These are phyloP conservation scores for Gloeostereum incarnatum DNA, from an alignment of 768 basidiomycete genomes.

Conservation along the genomic window DNA sequence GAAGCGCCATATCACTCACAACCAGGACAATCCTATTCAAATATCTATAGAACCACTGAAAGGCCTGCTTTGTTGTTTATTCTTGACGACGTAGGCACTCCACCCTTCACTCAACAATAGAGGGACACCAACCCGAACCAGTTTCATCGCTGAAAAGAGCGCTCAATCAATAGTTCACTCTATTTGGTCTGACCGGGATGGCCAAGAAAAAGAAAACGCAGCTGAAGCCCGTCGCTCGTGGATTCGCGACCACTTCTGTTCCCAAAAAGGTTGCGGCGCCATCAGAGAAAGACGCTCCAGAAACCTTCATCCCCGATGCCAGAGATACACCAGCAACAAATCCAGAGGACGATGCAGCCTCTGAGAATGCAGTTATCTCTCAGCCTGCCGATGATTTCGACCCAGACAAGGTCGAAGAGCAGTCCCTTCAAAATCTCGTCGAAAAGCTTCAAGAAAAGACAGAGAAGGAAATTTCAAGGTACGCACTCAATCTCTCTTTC, in stretches of 20 bases:
- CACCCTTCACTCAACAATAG: background rate
- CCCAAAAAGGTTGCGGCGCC: constrained; percentile 56
- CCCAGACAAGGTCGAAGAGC: constrained; percentile 36
- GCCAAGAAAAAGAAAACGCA: constrained; percentile 83
- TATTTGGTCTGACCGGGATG: constrained; percentile 32
- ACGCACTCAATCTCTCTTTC: background rate
- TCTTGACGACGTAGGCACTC: background rate
- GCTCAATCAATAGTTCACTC: no score
- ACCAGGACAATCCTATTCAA: no score
- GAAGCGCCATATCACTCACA: no score
- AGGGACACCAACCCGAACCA: background rate
- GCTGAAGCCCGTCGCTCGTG: constrained; percentile 63
- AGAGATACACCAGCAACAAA: constrained; percentile 14
- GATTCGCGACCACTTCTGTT: constrained; percentile 76
- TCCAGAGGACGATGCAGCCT: constrained; percentile 4
- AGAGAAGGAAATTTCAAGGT: constrained; percentile 69
- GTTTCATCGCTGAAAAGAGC: no score
- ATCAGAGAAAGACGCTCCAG: constrained; percentile 15
- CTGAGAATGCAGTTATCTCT: constrained; percentile 3
- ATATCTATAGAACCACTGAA: no score
- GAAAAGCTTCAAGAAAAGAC: constrained; percentile 83
- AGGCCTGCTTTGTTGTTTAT: no score
- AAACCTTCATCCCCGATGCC: constrained; percentile 9
- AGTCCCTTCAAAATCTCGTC: constrained; percentile 58
- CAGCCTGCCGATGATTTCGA: constrained; percentile 20